Base-by-base conservation (phyloP, 2,329 filamentous ascomycete genomes). In the Aspergillus ochraceoroseus region DNA sequence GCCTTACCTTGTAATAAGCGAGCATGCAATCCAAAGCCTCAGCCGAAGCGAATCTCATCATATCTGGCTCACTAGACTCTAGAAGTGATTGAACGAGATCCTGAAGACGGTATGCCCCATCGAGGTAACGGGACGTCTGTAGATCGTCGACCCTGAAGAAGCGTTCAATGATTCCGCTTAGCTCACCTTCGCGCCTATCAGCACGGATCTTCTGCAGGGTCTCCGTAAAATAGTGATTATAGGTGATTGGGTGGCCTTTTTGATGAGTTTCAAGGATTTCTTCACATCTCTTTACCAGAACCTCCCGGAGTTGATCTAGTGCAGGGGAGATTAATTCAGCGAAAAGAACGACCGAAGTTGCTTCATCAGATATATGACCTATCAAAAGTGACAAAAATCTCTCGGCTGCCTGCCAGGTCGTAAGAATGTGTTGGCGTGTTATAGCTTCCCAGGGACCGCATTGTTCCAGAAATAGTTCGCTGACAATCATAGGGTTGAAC, bases 401-500 rank as follows among this genome's bases (percentile, higher is more conserved):
- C 14, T 15, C 29, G 2, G 26, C 34, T 3, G 34, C 34, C 6
- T 3, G 11, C 34, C 26, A 37, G 2, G 29, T 12, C 5, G 4
- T 22, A 1, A 7, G 4, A 5, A 56, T 0, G 44, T 56, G 3
- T 58, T 47, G 26, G 9, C 6, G 14, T 12, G 25, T 29, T 6
- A 37, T 15, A 6, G n/a, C 7, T 14, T 37, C 34, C 34, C 34
- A 37, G 6, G 34, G 34, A 15, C 11, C 9, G 17, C 72, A 78
- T 42, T 84, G 79, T 31, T 80, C 71, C 13, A 63, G 62, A 53
- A 85, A 85, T 0, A 85, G 56, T 14, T 82, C 73, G 0, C 65
- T 63, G 0, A 84, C 69, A 7, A 83, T 62, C 38, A 77, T 55
- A 0, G 79, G 73, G 44, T 80, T 80, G 57, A 79, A 82, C 0